phyloP scores from a whole-genome alignment of 331 rosid species.

The Dryas integrifolia region DNA sequence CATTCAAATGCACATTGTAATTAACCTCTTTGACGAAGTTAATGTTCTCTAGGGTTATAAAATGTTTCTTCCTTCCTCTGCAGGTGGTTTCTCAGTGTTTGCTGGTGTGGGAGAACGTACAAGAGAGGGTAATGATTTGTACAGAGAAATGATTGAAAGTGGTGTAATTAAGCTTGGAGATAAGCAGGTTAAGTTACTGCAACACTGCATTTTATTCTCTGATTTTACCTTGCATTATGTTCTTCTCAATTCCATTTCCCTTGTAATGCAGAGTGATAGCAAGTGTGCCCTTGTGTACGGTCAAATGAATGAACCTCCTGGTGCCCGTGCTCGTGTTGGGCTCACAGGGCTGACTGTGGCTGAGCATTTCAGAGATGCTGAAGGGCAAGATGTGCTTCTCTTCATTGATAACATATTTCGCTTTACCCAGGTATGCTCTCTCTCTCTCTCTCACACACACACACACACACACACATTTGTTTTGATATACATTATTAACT shows the following conservation, averaged over 20 bases:
- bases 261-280: conserved; percentile 60
- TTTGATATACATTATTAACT: neutral
- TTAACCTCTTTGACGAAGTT: neutral
- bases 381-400: conserved; percentile 99
- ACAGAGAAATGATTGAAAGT: conserved; percentile 99
- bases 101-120: conserved; percentile 98
- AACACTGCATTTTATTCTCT: neutral
- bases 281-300: conserved; percentile 96
- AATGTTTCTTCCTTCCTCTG: conserved; percentile 8
- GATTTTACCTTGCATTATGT: neutral
- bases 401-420: conserved; percentile 96
- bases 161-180: conserved; percentile 96
- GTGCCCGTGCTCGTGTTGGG: conserved; percentile 99
- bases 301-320: conserved; percentile 99
- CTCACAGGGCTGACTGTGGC: conserved; percentile 94
- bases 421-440: conserved; percentile 68
- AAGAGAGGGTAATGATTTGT: conserved; percentile 96
- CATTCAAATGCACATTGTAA: neutral
- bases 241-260: neutral
- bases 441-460: neutral
- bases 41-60: neutral
- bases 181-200: conserved; percentile 60
- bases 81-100: conserved; percentile 99
- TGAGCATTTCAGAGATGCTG: conserved; percentile 96
- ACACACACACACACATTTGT: neutral